Percentiles rank a stretch among this genome's conserved stretches.
phyloP scores from a whole-genome alignment of 1,284 basidiomycete species.

The Pseudozyma thailandica region DNA sequence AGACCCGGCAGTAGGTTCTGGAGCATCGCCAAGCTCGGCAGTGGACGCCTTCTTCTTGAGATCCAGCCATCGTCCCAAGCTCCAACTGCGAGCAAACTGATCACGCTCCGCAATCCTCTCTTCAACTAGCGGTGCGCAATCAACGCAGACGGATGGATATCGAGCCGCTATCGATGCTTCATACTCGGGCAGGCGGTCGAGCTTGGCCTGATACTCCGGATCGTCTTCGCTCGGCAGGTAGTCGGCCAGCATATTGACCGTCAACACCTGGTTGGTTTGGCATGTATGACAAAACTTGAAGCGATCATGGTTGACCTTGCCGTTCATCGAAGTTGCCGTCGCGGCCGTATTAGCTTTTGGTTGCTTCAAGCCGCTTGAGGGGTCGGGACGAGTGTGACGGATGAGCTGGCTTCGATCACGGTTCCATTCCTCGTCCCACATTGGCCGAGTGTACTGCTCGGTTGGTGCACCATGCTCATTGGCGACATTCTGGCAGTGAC shows the following conservation, averaged over 20 bases:
- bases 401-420: conserved; percentile 26
- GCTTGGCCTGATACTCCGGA: conserved; percentile 36
- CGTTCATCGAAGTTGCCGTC: not conserved
- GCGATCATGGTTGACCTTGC: not conserved
- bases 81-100: conserved; percentile 43
- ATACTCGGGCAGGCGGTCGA: conserved; percentile 39
- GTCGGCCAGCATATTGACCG: conserved; percentile 57
- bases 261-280: conserved; percentile 60
- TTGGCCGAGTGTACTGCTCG: conserved; percentile 49
- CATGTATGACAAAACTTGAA: conserved; percentile 59
- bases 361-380: not conserved
- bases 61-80: conserved; percentile 47
- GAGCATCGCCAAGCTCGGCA: not conserved
- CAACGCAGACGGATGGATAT: conserved; percentile 53
- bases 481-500: conserved; percentile 54
- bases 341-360: not conserved
- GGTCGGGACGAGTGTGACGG: conserved; percentile 18
- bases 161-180: conserved; percentile 46
- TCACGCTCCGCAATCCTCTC: conserved; percentile 36
- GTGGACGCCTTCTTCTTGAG: conserved; percentile 28
- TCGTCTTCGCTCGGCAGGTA: conserved; percentile 51
- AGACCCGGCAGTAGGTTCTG: not conserved
- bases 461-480: conserved; percentile 30
- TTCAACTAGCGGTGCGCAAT: conserved; percentile 41
- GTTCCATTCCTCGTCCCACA: conserved; percentile 54